A percentile compares a stretch with the other conserved stretches of the same genome.
Evolutionary conservation across 2,329 filamentous ascomycete species (phyloP).

Genomic region (Venturiaceae sp.): DNA sequence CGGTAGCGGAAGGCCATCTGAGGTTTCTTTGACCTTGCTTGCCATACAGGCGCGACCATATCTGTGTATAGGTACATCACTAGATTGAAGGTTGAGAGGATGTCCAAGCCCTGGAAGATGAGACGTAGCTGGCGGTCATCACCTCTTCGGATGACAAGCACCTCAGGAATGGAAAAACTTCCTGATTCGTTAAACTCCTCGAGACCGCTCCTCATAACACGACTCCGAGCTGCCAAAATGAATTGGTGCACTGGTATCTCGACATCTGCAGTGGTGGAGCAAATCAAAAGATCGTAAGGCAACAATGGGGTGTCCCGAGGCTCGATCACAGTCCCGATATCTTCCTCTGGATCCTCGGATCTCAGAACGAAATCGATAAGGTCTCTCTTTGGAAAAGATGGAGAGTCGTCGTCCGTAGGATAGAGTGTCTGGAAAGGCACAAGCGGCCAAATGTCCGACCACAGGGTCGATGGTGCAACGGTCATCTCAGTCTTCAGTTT

Average conservation of each 20-base stretch:
- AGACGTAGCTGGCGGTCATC: slow-evolving; percentile 46
- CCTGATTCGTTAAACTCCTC: slow-evolving; percentile 42
- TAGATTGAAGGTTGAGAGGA: slow-evolving; percentile 71
- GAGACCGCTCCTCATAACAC: slow-evolving; percentile 50
- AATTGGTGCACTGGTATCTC: slow-evolving; percentile 76
- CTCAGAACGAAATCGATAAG: slow-evolving; percentile 12
- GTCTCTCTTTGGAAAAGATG: slow-evolving; percentile 1
- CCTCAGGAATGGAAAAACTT: slow-evolving; percentile 46
- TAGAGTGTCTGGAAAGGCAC: slow-evolving; percentile 55
- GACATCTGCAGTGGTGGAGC: slow-evolving; percentile 55
- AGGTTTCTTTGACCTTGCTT: slow-evolving; percentile 58
- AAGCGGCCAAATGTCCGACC: slow-evolving; percentile 63
- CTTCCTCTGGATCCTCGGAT: slow-evolving; percentile 5
- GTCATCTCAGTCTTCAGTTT: slow-evolving; percentile 64
- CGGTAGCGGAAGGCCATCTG: slow-evolving; percentile 57
- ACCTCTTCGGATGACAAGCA: slow-evolving; percentile 47
- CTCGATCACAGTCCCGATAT: slow-evolving; percentile 13
- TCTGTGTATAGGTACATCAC: slow-evolving; percentile 77
- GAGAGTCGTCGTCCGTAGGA: background rate
- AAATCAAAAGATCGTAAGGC: slow-evolving; percentile 31
- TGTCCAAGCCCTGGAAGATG: slow-evolving; percentile 60
- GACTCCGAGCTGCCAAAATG: slow-evolving; percentile 65
- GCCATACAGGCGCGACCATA: slow-evolving; percentile 74
- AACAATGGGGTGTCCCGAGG: slow-evolving; percentile 27
- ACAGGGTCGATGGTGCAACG: slow-evolving; percentile 58